phyloP scores from a whole-genome alignment of 1,139 yeast species.

The Magnusiomyces magnusii region DNA sequence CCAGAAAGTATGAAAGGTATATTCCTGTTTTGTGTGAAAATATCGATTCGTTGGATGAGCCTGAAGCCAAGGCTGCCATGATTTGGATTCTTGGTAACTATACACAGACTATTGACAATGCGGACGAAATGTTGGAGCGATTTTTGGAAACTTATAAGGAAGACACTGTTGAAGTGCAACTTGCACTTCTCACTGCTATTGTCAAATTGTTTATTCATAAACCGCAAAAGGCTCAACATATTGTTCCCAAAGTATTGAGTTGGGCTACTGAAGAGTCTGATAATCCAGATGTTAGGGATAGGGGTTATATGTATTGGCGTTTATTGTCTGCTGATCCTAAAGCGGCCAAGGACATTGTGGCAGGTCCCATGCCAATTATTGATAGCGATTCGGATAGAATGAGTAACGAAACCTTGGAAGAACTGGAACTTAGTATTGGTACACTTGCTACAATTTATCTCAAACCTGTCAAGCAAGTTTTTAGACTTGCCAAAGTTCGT shows the following conservation, averaged over 20 bases:
- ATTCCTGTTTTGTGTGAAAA: constrained; percentile 41
- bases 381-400: constrained; percentile 61
- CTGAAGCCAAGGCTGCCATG: constrained; percentile 71
- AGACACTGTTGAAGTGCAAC: constrained; percentile 67
- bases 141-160: constrained; percentile 45
- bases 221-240: constrained; percentile 49
- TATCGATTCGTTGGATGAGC: constrained; percentile 50
- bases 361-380: constrained; percentile 53
- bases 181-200: constrained; percentile 63
- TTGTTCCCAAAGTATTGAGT: constrained; percentile 55
- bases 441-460: constrained; percentile 75
- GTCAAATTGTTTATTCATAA: constrained; percentile 57
- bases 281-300: constrained; percentile 76
- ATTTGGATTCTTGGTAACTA: constrained; percentile 83
- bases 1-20: constrained; percentile 42
- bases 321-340: constrained; percentile 47
- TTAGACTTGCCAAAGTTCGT: constrained; percentile 55
- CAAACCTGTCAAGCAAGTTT: constrained; percentile 74
- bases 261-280: constrained; percentile 69
- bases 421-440: constrained; percentile 75
- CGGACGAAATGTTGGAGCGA: constrained; percentile 42
- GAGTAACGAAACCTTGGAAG: constrained; percentile 66
- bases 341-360: constrained; percentile 47
- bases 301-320: constrained; percentile 86
- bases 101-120: constrained; percentile 43